phyloP scores from a whole-genome alignment of 1,284 basidiomycete genomes.

The Cutaneotrichosporon cutaneum region DNA sequence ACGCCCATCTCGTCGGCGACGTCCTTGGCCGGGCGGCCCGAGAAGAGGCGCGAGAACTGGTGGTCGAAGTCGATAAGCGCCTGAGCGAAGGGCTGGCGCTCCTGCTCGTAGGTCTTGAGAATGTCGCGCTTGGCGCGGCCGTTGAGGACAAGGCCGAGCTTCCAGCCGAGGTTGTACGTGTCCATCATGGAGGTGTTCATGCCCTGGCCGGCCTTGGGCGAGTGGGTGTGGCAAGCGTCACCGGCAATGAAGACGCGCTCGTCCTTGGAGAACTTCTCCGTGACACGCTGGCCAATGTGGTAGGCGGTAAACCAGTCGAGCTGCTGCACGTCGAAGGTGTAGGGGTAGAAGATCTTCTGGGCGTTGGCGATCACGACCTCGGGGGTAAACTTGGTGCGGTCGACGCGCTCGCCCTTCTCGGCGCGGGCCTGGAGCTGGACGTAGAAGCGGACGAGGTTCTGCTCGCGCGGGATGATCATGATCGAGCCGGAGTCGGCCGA shows the following conservation, averaged over 20 bases:
- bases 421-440: conserved; percentile 17
- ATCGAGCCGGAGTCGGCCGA: conserved; percentile 17
- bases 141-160: conserved; percentile 54
- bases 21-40: conserved; percentile 58
- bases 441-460: conserved; percentile 25
- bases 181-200: conserved; percentile 44
- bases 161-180: conserved; percentile 55
- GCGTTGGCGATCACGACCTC: conserved; percentile 37
- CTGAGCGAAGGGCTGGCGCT: conserved; percentile 44
- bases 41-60: conserved; percentile 70
- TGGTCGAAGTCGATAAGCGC: conserved; percentile 79
- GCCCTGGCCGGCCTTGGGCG: conserved; percentile 43
- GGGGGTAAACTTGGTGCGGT: conserved; percentile 31
- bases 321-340: conserved; percentile 35
- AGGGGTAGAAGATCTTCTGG: conserved; percentile 40
- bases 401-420: conserved; percentile 16
- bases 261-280: conserved; percentile 18
- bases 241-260: conserved; percentile 43
- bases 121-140: conserved; percentile 67
- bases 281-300: conserved; percentile 43
- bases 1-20: conserved; percentile 52
- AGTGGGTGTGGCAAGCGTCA: conserved; percentile 43
- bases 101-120: conserved; percentile 59
- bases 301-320: conserved; percentile 47
- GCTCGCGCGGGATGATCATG: conserved; percentile 26